These are phyloP conservation scores for Quercus wislizeni DNA, from an alignment of 306 rosid species.

Conservation along the genomic window DNA sequence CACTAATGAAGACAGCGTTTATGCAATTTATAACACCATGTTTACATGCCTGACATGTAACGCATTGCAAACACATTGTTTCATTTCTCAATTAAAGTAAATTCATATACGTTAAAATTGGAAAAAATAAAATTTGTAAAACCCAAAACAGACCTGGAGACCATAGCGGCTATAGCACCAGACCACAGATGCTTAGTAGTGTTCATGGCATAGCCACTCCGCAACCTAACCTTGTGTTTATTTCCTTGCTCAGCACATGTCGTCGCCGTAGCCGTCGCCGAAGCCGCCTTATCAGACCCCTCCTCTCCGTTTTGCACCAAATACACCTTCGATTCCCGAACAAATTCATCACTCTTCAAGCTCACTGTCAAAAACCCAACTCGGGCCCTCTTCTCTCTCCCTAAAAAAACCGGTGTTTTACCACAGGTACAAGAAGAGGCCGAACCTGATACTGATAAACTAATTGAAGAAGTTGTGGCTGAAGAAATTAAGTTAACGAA, in stretches of 20 bases:
- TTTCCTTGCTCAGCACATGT: slow-evolving; percentile 24
- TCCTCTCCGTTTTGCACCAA: slow-evolving; percentile 45
- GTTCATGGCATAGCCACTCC: slow-evolving; percentile 63
- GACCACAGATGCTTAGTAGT: slow-evolving; percentile 92
- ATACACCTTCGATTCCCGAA: slow-evolving; percentile 48
- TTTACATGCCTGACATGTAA: not conserved
- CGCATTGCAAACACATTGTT: not conserved
- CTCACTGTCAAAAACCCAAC: slow-evolving; percentile 67
- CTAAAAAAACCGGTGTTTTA: slow-evolving; percentile 10
- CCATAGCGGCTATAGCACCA: slow-evolving; percentile 98
- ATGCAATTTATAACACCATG: not conserved
- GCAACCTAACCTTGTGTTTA: slow-evolving; percentile 38
- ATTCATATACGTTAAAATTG: not conserved
- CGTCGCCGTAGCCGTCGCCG: not conserved
- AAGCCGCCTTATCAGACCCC: slow-evolving; percentile 31
- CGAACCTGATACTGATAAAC: slow-evolving; percentile 13
- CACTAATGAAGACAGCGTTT: not conserved
- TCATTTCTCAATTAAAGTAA: not conserved
- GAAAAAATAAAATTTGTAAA: not conserved
- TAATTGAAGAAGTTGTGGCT: slow-evolving; percentile 12
- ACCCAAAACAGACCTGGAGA: slow-evolving; percentile 61
- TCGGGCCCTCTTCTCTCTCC: slow-evolving; percentile 21
- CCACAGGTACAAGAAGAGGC: slow-evolving; percentile 19
- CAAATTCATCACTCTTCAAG: slow-evolving; percentile 43
- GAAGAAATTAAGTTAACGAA: slow-evolving; percentile 44